These are phyloP conservation scores for Phytophthora cryptogea DNA, from an alignment of 352 stramenopile genomes.

Conservation along the genomic window DNA sequence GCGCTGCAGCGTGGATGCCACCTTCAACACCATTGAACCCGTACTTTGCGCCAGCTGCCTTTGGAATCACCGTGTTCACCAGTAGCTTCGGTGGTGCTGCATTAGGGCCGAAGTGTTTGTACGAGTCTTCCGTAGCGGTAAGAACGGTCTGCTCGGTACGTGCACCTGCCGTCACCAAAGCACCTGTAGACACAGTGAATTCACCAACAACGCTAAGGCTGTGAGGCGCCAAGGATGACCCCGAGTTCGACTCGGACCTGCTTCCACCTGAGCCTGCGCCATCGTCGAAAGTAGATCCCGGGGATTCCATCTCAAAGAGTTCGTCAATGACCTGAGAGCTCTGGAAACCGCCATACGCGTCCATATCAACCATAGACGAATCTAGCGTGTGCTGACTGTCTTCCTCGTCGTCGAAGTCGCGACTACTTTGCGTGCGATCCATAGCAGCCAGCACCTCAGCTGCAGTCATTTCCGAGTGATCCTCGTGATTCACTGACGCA, in stretches of 20 bases:
- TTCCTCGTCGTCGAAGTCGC: conserved; percentile 36
- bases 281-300: conserved; percentile 44
- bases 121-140: conserved; percentile 71
- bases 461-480: conserved; percentile 82
- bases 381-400: conserved; percentile 53
- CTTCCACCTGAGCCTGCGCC: conserved; percentile 24
- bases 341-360: conserved; percentile 36
- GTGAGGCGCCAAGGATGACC: conserved; percentile 23
- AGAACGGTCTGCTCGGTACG: conserved; percentile 67
- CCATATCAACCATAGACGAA: conserved; percentile 54
- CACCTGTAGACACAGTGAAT: conserved; percentile 72
- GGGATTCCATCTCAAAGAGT: conserved; percentile 81
- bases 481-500: conserved; percentile 44
- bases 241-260: conserved; percentile 37
- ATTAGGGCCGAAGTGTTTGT: conserved; percentile 64
- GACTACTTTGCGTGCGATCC: conserved; percentile 56
- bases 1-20: conserved; percentile 48
- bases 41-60: conserved; percentile 67
- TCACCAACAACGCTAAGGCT: conserved; percentile 70
- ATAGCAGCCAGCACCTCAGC: conserved; percentile 73
- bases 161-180: conserved; percentile 65
- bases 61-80: conserved; percentile 81
- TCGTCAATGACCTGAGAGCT: conserved; percentile 74
- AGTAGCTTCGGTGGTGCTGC: conserved; percentile 68
- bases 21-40: conserved; percentile 58